Conservation (phyloP, 1,139 yeast genomes). For the Yamadazyma songkhlaensis region DNA sequence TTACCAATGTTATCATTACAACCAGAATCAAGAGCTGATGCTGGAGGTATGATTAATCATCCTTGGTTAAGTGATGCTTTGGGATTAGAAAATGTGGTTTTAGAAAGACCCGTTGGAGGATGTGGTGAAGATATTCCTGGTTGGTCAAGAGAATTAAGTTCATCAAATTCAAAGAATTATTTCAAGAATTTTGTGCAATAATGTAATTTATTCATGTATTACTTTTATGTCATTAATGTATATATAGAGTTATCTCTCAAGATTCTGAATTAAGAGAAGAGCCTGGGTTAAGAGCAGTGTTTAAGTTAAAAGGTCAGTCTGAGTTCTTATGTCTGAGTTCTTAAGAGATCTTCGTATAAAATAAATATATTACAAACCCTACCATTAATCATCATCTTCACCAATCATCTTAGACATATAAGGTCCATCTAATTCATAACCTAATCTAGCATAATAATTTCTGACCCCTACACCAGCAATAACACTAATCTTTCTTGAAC, state of each 20-base stretch:
- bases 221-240: not conserved
- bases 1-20: constrained; percentile 69
- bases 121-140: constrained; percentile 76
- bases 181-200: constrained; percentile 1
- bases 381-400: constrained; percentile 2
- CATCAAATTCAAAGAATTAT: constrained; percentile 6
- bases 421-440: constrained; percentile 92
- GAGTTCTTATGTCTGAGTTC: too few species aligned
- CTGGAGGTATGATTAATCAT: constrained; percentile 77
- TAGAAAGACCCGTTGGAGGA: constrained; percentile 59
- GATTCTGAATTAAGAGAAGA: too few species aligned
- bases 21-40: constrained; percentile 73
- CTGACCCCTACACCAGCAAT: constrained; percentile 98
- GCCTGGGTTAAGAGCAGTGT: too few species aligned
- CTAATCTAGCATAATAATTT: constrained; percentile 88
- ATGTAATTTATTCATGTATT: not conserved
- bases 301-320: too few species aligned
- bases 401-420: constrained; percentile 71
- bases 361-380: not conserved
- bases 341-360: too few species aligned
- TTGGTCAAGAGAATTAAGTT: constrained; percentile 48
- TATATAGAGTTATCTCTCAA: not conserved
- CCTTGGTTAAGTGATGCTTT: constrained; percentile 71
- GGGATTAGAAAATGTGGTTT: constrained; percentile 54
- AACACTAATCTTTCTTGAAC: constrained; percentile 85